phyloP scores from a whole-genome alignment of 495 filamentous ascomycete genomes.

The Recurvomyces mirabilis region DNA sequence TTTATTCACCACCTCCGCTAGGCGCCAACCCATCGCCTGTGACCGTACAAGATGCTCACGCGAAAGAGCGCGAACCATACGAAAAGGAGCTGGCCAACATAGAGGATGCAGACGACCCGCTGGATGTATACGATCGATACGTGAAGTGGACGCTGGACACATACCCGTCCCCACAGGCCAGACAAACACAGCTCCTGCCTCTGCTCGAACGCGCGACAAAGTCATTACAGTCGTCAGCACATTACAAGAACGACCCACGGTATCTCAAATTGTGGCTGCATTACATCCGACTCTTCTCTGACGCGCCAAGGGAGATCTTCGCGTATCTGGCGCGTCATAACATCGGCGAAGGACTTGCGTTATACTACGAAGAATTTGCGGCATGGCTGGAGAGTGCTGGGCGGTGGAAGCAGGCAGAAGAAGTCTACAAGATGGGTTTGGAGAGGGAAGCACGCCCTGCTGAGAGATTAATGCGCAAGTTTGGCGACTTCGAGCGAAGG shows the following conservation, averaged over 20 bases:
- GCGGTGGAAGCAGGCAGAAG: slow-evolving; percentile 83
- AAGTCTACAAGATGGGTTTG: slow-evolving; percentile 80
- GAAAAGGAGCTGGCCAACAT: slow-evolving; percentile 70
- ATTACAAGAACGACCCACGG: slow-evolving; percentile 90
- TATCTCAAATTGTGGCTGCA: slow-evolving; percentile 90
- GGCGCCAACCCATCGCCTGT: slow-evolving; percentile 42
- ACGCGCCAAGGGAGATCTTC: slow-evolving; percentile 82
- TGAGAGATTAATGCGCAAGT: slow-evolving; percentile 75
- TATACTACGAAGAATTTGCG: slow-evolving; percentile 98
- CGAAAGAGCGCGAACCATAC: slow-evolving; percentile 68
- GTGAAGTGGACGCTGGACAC: slow-evolving; percentile 92
- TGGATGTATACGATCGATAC: slow-evolving; percentile 93
- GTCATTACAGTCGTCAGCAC: slow-evolving; percentile 64
- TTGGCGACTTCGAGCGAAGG: slow-evolving; percentile 75
- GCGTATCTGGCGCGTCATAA: slow-evolving; percentile 80
- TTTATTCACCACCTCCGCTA: slow-evolving; percentile 57
- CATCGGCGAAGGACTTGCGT: slow-evolving; percentile 74
- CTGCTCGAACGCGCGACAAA: slow-evolving; percentile 88
- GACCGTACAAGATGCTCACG: slow-evolving; percentile 64
- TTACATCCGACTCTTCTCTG: slow-evolving; percentile 85
- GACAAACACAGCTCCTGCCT: slow-evolving; percentile 76
- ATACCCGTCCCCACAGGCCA: slow-evolving; percentile 86
- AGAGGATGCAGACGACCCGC: slow-evolving; percentile 81
- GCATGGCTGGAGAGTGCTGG: slow-evolving; percentile 78
- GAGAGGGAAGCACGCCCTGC: slow-evolving; percentile 76